These are phyloP conservation scores for Climacium dendroides DNA, from an alignment of 225 moss, liverwort and hornwort species.

Conservation along the genomic window DNA sequence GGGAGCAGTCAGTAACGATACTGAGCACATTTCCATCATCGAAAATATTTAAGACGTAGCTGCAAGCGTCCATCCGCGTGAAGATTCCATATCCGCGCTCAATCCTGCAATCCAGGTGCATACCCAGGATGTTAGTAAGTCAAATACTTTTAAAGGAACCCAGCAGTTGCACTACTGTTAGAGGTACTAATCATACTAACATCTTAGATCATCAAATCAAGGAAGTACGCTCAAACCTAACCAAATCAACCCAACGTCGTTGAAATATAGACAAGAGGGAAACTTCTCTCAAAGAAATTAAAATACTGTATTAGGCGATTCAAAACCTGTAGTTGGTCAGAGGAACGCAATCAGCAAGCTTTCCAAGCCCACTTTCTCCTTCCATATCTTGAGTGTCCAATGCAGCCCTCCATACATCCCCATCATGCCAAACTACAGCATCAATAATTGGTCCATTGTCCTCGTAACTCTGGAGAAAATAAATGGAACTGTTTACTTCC, in stretches of 20 bases:
- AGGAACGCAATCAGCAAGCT: conserved; percentile 73
- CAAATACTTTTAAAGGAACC: neutral
- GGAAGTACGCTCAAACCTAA: neutral
- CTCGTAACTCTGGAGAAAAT: conserved; percentile 57
- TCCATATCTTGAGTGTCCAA: conserved; percentile 98
- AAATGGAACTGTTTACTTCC: neutral
- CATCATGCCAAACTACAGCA: conserved; percentile 97
- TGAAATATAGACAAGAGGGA: neutral
- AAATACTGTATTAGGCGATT: neutral
- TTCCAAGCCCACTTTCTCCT: conserved; percentile 61
- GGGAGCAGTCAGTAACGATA: conserved; percentile 93
- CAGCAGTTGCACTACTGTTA: neutral
- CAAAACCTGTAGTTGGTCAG: conserved; percentile 85
- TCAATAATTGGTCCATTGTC: conserved; percentile 88
- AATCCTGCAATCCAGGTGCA: conserved; percentile 37
- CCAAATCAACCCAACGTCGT: neutral
- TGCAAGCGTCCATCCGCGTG: conserved; percentile 91
- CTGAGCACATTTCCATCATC: conserved; percentile 89
- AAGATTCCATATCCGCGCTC: conserved; percentile 82
- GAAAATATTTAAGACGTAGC: conserved; percentile 79
- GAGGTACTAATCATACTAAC: neutral
- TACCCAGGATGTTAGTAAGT: neutral
- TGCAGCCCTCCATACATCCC: conserved; percentile 85
- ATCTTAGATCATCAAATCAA: neutral
- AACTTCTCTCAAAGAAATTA: neutral